Percentiles rank a stretch among this genome's conserved stretches.
phyloP scores from a whole-genome alignment of 1,139 yeast species.

The Geotrichum australiense region DNA sequence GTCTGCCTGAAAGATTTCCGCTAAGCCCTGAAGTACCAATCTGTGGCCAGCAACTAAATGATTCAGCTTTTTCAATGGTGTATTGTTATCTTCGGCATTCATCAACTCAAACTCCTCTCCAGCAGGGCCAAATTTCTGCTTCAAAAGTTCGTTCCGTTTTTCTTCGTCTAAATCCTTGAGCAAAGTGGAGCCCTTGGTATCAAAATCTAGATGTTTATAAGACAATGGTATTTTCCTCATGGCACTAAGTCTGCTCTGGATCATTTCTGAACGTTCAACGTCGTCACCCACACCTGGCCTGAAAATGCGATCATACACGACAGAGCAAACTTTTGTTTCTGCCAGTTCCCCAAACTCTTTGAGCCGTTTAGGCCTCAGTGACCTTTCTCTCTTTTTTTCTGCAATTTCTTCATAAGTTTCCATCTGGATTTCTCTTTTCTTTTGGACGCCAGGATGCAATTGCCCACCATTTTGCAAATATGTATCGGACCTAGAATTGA shows the following conservation, averaged over 20 bases:
- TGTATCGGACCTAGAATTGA: constrained; percentile 29
- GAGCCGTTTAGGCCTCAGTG: constrained; percentile 24
- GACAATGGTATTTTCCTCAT: constrained; percentile 27
- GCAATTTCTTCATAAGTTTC: constrained; percentile 33
- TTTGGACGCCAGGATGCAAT: constrained; percentile 6
- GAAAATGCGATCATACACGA: constrained; percentile 31
- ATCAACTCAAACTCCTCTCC: constrained; percentile 26
- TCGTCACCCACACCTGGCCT: constrained; percentile 26
- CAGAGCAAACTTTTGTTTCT: constrained; percentile 39
- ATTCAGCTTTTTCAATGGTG: constrained; percentile 39
- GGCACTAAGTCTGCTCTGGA: constrained; percentile 28
- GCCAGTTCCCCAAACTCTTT: constrained; percentile 35
- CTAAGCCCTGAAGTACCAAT: constrained; percentile 34
- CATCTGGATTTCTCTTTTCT: constrained; percentile 29
- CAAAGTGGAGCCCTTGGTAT: constrained; percentile 17
- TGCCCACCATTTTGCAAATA: constrained; percentile 22
- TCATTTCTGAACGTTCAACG: constrained; percentile 23
- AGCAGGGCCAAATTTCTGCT: constrained; percentile 20
- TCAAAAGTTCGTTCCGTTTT: constrained; percentile 8
- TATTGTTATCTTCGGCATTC: constrained; percentile 24
- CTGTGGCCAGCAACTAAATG: constrained; percentile 38
- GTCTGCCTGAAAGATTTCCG: constrained; percentile 19
- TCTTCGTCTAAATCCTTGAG: constrained; percentile 10
- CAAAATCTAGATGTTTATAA: constrained; percentile 27
- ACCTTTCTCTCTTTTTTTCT: constrained; percentile 27